Conservation (phyloP, 1,284 basidiomycete species). For the Tremellales sp. region DNA sequence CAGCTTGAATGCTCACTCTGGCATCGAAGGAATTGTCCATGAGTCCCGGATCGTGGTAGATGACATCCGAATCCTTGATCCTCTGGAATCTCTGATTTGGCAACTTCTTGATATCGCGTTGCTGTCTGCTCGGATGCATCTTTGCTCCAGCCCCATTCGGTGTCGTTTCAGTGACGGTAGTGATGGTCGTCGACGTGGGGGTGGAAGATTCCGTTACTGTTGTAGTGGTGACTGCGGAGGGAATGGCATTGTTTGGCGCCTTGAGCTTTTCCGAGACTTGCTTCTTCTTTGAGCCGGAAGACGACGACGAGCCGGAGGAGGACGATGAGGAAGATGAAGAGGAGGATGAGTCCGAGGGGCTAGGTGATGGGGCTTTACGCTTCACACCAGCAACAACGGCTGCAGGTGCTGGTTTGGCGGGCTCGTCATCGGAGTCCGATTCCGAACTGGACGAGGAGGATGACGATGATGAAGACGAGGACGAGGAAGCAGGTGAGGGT, state of each 20-base stretch:
- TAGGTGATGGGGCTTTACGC: slow-evolving; percentile 33
- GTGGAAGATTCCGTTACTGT: slow-evolving; percentile 13
- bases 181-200: slow-evolving; percentile 15
- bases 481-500: slow-evolving; percentile 11
- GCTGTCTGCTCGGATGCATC: slow-evolving; percentile 13
- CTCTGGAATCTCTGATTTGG: slow-evolving; percentile 67
- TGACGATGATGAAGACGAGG: not conserved
- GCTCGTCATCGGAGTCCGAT: slow-evolving; percentile 15
- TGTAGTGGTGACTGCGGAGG: slow-evolving; percentile 24
- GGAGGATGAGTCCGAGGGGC: slow-evolving; percentile 29
- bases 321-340: slow-evolving; percentile 27
- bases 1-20: slow-evolving; percentile 56
- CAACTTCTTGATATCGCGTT: slow-evolving; percentile 23
- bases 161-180: slow-evolving; percentile 10
- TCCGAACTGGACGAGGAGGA: slow-evolving; percentile 3
- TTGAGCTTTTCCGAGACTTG: slow-evolving; percentile 24
- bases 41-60: slow-evolving; percentile 58
- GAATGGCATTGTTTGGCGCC: slow-evolving; percentile 43
- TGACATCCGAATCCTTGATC: slow-evolving; percentile 66
- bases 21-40: slow-evolving; percentile 79
- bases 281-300: slow-evolving; percentile 31
- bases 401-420: slow-evolving; percentile 14
- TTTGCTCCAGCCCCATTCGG: slow-evolving; percentile 12
- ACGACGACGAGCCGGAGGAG: slow-evolving; percentile 26
- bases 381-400: slow-evolving; percentile 24